Evolutionary conservation across 2,329 filamentous ascomycete genomes (phyloP), one percentile per base, ranked within the genome.

Genomic region (Colletotrichum magnum): DNA sequence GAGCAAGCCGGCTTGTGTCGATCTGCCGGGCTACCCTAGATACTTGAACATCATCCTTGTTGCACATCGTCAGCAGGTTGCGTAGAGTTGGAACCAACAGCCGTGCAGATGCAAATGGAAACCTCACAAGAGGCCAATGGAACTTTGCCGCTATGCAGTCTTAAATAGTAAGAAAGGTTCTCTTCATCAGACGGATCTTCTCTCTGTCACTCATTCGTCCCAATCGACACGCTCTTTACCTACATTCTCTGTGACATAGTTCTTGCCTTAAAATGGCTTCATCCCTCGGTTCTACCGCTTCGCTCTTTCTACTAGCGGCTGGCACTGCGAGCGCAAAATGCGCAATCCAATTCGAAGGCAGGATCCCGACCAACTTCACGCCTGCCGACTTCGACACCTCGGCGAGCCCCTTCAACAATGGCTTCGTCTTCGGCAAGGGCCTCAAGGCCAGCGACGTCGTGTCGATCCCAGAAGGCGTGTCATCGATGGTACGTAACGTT

Each of bases 381-480:
- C 72, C 78, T 6, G 75, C 78, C 47, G 75, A 79, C 7, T 86
- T 87, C 62, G 84, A 85, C 73, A 74, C 74, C 4, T 77, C 77
- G 43, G 81, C 64, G 1, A 51, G 79, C 64, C 77, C 86, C 26
- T 90, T 84, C 79, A 86, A 84, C 77, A 81, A 86, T 0, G 78
- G 77, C 62, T 87, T 82, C 73, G 85, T 88, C 59, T 83, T 88
- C 73, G 87, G 87, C 47, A 79, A 85, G 70, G 83, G 83, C 72
- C 78, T 88, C 16, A 84, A 80, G 5, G 87, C 85, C 81, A 84
- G 83, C 63, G 73, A 85, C 63, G 81, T 88, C 28, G 76, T 89
- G 32, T 75, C 85, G 58, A 82, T 88, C 53, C 86, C 85, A 0
- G 15, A n/a, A 6, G 58, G 41, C 4, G 6, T 47, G n/a, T 56